Evolutionary conservation across 371 early-diverging fungal species (phyloP), one percentile per base, ranked within the genome.

Genomic region (Blakeslea trispora): DNA sequence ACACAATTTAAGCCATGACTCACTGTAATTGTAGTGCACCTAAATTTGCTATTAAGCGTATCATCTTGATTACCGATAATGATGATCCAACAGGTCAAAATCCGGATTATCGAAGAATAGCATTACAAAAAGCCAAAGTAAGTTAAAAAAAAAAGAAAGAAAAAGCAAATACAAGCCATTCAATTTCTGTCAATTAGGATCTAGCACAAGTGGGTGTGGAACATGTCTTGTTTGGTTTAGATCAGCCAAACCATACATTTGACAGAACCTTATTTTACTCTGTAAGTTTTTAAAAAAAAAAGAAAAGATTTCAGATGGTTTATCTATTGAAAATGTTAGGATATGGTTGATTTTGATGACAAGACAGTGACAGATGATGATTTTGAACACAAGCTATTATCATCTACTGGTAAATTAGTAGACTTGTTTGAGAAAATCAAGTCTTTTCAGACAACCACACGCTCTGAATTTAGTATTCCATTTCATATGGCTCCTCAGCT

Each of bases 51-150:
- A 65, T 72, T 2, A 84, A 84, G 60, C 82, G 88, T 19, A 45
- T 91, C 41, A 88, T 91, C 45, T 48, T 91, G 3, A 76, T 89
- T 45, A 89, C 91, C 19, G 80, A 84, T 48, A 75, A 85, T 44
- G 87, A 87, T 32, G 72, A 81, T 50, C 91, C 91, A 3, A 81
- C 84, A 47, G 24, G 58, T 0, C 64, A 56, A 8, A 80, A 85
- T 48, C 34, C 68, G 7, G 66, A 64, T 5, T 58, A 84, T 39
- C 65, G 78, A 39, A 69, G 71, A 39, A 70, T 85, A 13, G 81
- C 86, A 13, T 67, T 79, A 11, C 79, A 77, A n/a, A 73, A 84
- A 22, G 87, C 86, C 39, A 77, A 78, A 51, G 76, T 70, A 39
- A 50, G 14, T 37, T 4, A 37, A n/a, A n/a, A n/a, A n/a, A n/a